These are phyloP conservation scores for Sporothrix curviconia DNA, from an alignment of 2,329 filamentous ascomycete genomes.

Conservation along the genomic window DNA sequence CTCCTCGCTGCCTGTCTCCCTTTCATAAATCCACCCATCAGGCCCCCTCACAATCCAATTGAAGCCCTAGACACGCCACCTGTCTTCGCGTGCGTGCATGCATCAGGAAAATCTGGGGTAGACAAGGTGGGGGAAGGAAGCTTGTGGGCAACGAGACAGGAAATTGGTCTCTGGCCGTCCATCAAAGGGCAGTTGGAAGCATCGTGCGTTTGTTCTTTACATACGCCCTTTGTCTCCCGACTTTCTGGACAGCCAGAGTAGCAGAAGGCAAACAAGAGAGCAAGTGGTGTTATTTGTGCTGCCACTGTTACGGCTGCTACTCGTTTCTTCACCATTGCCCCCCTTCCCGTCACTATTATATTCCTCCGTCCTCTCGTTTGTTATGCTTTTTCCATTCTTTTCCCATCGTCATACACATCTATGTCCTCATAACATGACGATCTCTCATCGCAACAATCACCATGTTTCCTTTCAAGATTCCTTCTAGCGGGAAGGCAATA, in stretches of 20 bases:
- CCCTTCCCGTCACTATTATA: too few relatives aligned
- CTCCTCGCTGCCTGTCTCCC: background rate
- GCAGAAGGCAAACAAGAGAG: background rate
- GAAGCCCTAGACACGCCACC: background rate
- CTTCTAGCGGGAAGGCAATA: slow-evolving; percentile 21
- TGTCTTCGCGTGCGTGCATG: background rate
- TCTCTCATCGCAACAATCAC: background rate
- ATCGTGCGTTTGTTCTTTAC: background rate
- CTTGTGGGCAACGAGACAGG: background rate
- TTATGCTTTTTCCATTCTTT: background rate
- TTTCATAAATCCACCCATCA: background rate
- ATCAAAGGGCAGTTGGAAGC: background rate
- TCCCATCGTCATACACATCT: background rate
- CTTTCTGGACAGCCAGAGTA: too few relatives aligned
- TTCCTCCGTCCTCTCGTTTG: background rate
- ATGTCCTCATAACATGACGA: background rate
- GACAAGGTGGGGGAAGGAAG: slow-evolving; percentile 3
- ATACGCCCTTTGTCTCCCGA: background rate
- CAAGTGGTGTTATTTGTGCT: background rate
- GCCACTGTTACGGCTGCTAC: background rate
- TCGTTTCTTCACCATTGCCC: too few relatives aligned
- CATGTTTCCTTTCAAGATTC: slow-evolving; percentile 18
- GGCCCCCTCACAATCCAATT: background rate
- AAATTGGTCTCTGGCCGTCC: slow-evolving; percentile 1
- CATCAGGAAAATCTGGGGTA: background rate